A percentile compares a stretch with the other conserved stretches of the same genome.
Conservation (phyloP, 1,284 basidiomycete species). For the Leccinum griseonigrum region DNA sequence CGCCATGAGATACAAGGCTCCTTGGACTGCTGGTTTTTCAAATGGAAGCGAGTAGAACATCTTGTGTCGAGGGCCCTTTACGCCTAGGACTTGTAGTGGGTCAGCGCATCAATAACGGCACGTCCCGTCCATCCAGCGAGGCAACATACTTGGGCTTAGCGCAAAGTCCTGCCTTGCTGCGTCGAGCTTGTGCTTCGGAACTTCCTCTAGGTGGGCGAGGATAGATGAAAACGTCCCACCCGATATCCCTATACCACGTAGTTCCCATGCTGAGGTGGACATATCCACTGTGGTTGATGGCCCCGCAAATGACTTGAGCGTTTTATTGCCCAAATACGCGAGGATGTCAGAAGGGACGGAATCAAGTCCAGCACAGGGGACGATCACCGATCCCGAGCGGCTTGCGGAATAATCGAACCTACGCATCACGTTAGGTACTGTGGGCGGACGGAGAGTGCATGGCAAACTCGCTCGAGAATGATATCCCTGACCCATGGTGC, state of each 20-base stretch:
- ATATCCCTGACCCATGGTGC: conserved; percentile 50
- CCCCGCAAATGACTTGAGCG: conserved; percentile 39
- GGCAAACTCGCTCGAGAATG: conserved; percentile 40
- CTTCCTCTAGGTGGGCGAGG: conserved; percentile 46
- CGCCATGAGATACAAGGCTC: conserved; percentile 64
- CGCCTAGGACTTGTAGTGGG: conserved; percentile 40
- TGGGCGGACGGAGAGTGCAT: conserved; percentile 4
- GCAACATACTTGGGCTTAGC: conserved; percentile 54
- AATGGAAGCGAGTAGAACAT: conserved; percentile 50
- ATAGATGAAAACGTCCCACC: conserved; percentile 69
- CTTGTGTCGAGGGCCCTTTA: conserved; percentile 34
- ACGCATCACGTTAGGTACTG: conserved; percentile 5
- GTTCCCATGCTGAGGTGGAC: conserved; percentile 47
- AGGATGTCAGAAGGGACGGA: conserved; percentile 57
- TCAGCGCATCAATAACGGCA: background rate
- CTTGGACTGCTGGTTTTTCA: conserved; percentile 46
- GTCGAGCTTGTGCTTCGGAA: conserved; percentile 40
- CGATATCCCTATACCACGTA: conserved; percentile 53
- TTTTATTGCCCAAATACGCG: conserved; percentile 50
- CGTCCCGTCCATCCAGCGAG: background rate
- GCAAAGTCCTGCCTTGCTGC: conserved; percentile 43
- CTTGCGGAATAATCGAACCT: conserved; percentile 58
- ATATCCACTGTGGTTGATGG: conserved; percentile 35
- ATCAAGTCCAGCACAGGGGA: conserved; percentile 61
- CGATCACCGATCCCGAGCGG: conserved; percentile 51